Base-by-base conservation (phyloP, 768 basidiomycete species). In the Hortiboletus flavorubellus region DNA sequence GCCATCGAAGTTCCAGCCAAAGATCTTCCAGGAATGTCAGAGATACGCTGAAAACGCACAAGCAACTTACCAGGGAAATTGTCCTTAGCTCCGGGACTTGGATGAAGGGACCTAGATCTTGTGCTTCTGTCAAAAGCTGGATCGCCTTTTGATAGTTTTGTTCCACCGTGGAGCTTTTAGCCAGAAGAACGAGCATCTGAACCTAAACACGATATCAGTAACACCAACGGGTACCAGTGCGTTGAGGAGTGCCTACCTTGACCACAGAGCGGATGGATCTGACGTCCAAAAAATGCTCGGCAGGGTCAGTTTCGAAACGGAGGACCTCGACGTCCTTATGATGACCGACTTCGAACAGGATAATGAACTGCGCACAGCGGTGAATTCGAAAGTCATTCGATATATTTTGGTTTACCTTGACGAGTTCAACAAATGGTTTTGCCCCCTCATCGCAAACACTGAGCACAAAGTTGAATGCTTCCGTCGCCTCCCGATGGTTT, bases 1-100 rank as follows among this genome's bases (percentile, higher is more conserved):
- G 3, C 29, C 40, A 33, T 46, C 50, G n/a, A 61, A 18, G n/a
- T 55, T 29, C 60, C 58, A 59, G 9, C 58, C 60, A 31, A 59
- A 56, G 10, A 61, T 31, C 60, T 61, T 55, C 38, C 35, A 40
- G 23, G n/a, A 4, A 18, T 7, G 40, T 58, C 18, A 54, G 38
- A 30, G 12, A 41, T 8, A 40, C 5, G 14, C 15, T 2, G 7
- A 18, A 43, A 39, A 23, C 9, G 6, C 8, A 47, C 30, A 6
- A 50, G 18, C 4, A 5, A 10, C 54, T 51, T 48, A 56, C 58
- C 0, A 59, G 42, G 2, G 45, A 43, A 4, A 61, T 46, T 5
- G 35, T 53, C n/a, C 8, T 41, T 16, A 51, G 16, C 39, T 61
- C 58, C 2, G 51, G 46, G 39, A 33, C 18, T 15, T 44, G 21